These are phyloP conservation scores for Haplographium delicatum DNA, from an alignment of 495 filamentous ascomycete genomes.

Conservation along the genomic window DNA sequence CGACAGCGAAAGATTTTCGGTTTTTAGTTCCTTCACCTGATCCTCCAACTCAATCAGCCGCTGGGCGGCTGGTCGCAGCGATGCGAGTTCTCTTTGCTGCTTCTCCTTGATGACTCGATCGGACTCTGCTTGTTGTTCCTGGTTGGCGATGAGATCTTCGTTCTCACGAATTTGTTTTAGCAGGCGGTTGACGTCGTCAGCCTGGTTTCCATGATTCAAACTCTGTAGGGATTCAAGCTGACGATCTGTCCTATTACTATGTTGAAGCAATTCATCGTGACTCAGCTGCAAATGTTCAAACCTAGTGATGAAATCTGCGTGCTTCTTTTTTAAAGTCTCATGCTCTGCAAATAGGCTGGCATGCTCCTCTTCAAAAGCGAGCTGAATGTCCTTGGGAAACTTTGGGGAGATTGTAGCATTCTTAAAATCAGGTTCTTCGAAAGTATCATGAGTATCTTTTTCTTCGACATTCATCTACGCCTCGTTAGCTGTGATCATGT, in stretches of 20 bases:
- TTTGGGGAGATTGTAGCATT: conserved; percentile 20
- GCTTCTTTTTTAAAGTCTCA: conserved; percentile 44
- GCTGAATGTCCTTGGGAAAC: conserved; percentile 40
- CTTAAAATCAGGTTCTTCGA: conserved; percentile 32
- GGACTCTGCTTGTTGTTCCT: conserved; percentile 51
- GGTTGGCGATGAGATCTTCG: conserved; percentile 47
- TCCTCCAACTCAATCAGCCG: conserved; percentile 42
- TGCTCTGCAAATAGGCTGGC: conserved; percentile 39
- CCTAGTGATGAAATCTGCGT: conserved; percentile 50
- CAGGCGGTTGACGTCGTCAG: conserved; percentile 21
- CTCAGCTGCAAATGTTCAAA: conserved; percentile 53
- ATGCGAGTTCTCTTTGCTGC: conserved; percentile 59
- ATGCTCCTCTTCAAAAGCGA: conserved; percentile 49
- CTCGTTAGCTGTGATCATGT: not conserved
- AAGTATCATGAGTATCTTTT: no score
- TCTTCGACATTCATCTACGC: no score
- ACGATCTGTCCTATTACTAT: conserved; percentile 47
- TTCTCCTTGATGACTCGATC: conserved; percentile 34
- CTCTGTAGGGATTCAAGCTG: conserved; percentile 32
- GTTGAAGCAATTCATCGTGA: conserved; percentile 55
- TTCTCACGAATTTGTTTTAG: conserved; percentile 32
- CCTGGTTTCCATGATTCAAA: conserved; percentile 14
- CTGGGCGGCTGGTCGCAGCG: conserved; percentile 37
- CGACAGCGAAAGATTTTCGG: conserved; percentile 66
- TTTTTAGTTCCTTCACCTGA: conserved; percentile 60